Evolutionary conservation across 75 land plant species (phyloP).

Genomic region (Cunninghamia lanceolata): DNA sequence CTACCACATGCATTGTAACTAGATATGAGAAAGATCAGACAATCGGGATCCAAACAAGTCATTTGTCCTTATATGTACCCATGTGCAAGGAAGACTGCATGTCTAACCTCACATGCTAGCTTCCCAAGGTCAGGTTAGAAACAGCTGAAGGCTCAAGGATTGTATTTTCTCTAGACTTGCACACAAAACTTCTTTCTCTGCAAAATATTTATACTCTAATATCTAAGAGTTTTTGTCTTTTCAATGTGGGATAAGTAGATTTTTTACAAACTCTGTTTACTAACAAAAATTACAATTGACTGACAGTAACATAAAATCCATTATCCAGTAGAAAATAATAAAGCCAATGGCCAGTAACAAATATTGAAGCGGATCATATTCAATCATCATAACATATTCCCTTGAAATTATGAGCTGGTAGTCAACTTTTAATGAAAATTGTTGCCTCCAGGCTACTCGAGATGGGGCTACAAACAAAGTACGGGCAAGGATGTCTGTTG

Average conservation of each 20-base stretch:
- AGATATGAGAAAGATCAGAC: too few species aligned
- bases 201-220: neutral
- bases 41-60: too few species aligned
- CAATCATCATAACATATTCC: neutral
- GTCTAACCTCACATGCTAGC: too few species aligned
- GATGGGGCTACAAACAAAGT: conserved; percentile 97
- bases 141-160: too few species aligned
- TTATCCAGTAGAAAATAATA: neutral
- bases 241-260: neutral
- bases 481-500: conserved; percentile 84
- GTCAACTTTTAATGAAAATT: neutral
- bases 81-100: too few species aligned
- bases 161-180: neutral
- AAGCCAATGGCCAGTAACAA: neutral
- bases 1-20: too few species aligned
- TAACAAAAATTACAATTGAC: too few species aligned
- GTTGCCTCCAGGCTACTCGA: conserved; percentile 63
- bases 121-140: too few species aligned
- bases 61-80: too few species aligned
- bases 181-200: neutral
- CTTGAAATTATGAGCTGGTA: neutral
- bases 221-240: neutral
- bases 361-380: neutral
- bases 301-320: neutral
- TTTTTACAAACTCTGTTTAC: too few species aligned